Base-by-base conservation (phyloP, 2,329 filamentous ascomycete species). In the Hypocrella siamensis region DNA sequence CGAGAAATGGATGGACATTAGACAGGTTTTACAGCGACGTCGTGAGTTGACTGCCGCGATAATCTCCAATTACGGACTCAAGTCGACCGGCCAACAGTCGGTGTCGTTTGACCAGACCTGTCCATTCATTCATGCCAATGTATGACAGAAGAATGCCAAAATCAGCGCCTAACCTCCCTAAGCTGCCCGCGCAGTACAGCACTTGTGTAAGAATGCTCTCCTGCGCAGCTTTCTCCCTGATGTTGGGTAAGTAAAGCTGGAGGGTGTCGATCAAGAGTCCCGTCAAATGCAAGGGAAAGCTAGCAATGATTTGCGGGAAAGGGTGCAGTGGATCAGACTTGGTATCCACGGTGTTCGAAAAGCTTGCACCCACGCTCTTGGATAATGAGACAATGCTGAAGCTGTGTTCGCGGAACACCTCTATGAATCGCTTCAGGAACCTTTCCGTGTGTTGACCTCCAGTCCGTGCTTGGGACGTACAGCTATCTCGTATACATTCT, bases 381-480 rank as follows among this genome's bases (percentile, higher is more conserved):
- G 92, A 94, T 67, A 96, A 84, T 36, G 84, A 93, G 18, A 96
- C 75, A 37, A 96, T 93, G 27, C 79, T 81, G 52, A 98, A 98
- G 49, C 83, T 93, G 54, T 98, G 90, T 55, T 98, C 90, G 32
- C 90, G 79, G 52, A 96, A 96, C 18, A 98, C 85, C 51, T 98
- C 90, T 45, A 98, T 82, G 54, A 93, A 98, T 30, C 86, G 72
- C 54, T 96, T 98, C 27, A 98, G 60, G 46, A 85, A 98, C 31
- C 85, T 71, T 53, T 96, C 90, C 1, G 86, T 94, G 52, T 96
- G 90, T 46, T 93, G 85, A 0, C 88, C 88, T 1, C 73, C 73
- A 3, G 68, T 72, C 70, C 68, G 79, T 7, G 54, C 53, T 16
- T 50, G 48, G 5, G 52, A 46, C 11, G 54, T 48, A 21, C 62